A percentile compares a stretch with the other conserved stretches of the same genome.
Conservation (phyloP, 1,284 basidiomycete genomes). For the Austroboletus novae-zelandiae region DNA sequence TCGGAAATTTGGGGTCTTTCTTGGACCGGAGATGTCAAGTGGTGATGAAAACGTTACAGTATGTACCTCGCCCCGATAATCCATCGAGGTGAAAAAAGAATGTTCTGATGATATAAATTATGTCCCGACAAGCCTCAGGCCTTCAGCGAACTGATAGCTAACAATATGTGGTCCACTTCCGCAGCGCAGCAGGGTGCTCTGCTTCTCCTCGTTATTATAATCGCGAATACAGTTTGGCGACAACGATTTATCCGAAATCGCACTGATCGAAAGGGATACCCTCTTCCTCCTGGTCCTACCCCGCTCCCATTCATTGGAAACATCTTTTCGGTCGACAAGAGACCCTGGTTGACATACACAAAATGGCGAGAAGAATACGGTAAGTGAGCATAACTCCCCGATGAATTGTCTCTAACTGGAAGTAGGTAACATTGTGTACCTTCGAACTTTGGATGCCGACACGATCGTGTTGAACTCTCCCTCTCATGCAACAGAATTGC, state of each 20-base stretch:
- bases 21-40: no score
- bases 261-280: neutral
- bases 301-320: constrained; percentile 14
- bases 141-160: no score
- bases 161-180: no score
- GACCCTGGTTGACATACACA: constrained; percentile 14
- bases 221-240: neutral
- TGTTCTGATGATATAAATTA: no score
- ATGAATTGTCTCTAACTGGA: neutral
- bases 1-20: no score
- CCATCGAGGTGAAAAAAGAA: no score
- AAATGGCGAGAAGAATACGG: constrained; percentile 14
- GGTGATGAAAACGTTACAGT: no score
- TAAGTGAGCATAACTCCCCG: neutral
- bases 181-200: no score
- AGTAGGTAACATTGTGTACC: constrained; percentile 14
- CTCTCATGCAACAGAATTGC: constrained; percentile 1
- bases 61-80: no score
- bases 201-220: no score
- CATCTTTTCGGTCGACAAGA: constrained; percentile 1
- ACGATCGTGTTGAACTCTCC: constrained; percentile 9
- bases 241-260: neutral
- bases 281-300: constrained; percentile 5
- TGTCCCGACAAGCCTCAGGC: no score
- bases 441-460: constrained; percentile 9